phyloP scores from a whole-genome alignment of 2,329 filamentous ascomycete species.

The Pseudogymnoascus sp. region DNA sequence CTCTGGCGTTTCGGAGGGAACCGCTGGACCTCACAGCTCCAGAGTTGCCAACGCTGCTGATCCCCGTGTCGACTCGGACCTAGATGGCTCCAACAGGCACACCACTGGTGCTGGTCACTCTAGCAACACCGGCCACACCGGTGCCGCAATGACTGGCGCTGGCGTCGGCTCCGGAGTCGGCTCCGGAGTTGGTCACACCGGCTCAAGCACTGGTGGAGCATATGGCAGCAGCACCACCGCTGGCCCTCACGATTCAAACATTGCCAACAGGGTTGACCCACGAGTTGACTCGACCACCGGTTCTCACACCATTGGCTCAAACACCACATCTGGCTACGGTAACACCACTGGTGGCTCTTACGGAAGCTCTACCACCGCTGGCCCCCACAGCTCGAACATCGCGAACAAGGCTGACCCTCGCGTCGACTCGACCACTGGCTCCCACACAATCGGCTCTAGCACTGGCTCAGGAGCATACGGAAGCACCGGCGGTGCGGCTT shows the following conservation, averaged over 20 bases:
- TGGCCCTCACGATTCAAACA: constrained; percentile 42
- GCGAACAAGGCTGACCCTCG: constrained; percentile 45
- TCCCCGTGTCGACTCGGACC: constrained; percentile 28
- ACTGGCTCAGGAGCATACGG: constrained; percentile 6
- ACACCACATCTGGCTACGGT: not conserved
- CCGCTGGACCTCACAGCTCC: constrained; percentile 30
- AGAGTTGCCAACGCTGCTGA: constrained; percentile 33
- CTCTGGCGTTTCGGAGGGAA: constrained; percentile 19
- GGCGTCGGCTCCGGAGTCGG: constrained; percentile 44
- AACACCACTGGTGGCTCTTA: not conserved
- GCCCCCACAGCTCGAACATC: constrained; percentile 18
- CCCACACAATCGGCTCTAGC: constrained; percentile 18
- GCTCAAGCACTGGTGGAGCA: constrained; percentile 14
- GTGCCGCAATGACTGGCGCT: constrained; percentile 9
- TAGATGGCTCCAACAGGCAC: constrained; percentile 3
- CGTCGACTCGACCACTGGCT: constrained; percentile 44
- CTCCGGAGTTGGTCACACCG: constrained; percentile 13
- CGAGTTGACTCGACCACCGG: constrained; percentile 40
- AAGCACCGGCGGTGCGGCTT: constrained; percentile 15
- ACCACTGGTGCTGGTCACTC: not conserved
- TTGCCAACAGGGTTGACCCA: constrained; percentile 47
- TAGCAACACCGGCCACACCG: not conserved
- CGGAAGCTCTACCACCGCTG: constrained; percentile 10
- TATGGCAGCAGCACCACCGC: constrained; percentile 31
- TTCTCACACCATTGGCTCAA: constrained; percentile 10